phyloP scores from a whole-genome alignment of 257 asterid species.

The Solanum neorickii region DNA sequence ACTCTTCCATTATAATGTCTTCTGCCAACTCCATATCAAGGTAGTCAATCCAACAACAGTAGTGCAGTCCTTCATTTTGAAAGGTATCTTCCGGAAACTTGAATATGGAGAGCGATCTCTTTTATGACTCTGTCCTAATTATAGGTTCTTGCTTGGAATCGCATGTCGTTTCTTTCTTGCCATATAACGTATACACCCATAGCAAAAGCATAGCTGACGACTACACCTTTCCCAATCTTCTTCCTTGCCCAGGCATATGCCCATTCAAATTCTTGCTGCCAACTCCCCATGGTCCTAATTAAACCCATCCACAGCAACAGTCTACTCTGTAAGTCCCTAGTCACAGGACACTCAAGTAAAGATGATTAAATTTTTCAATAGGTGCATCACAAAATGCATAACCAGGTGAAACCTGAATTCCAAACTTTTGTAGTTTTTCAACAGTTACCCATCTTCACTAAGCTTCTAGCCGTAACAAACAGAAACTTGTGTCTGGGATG shows the following conservation, averaged over 20 bases:
- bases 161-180: background rate
- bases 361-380: background rate
- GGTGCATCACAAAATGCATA: background rate
- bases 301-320: background rate
- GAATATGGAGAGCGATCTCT: background rate
- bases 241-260: background rate
- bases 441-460: background rate
- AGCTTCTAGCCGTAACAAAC: background rate
- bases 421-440: background rate
- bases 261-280: background rate
- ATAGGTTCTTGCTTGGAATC: background rate
- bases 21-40: background rate
- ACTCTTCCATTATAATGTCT: background rate
- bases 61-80: background rate
- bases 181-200: background rate
- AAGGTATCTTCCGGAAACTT: background rate
- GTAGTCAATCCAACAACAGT: background rate
- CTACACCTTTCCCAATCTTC: background rate
- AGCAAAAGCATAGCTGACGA: background rate
- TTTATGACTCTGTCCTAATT: background rate
- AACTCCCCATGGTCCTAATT: background rate
- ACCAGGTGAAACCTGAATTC: background rate
- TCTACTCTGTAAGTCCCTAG: background rate
- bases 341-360: background rate
- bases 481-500: background rate